These are phyloP conservation scores for Pythium sp. DNA, from an alignment of 352 stramenopile species.

Conservation along the genomic window DNA sequence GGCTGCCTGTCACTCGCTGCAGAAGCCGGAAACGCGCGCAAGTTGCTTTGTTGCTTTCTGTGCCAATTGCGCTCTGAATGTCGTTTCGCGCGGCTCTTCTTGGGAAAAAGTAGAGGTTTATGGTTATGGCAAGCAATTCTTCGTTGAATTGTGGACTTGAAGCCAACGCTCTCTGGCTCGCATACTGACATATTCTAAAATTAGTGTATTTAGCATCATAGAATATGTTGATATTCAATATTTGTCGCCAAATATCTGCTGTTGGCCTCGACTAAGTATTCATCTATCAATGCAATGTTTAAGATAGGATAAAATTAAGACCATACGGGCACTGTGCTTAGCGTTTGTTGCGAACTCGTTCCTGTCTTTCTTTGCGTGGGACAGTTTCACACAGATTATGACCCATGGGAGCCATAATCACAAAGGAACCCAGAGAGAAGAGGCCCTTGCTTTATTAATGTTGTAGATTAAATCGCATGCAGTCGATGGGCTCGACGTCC, in stretches of 20 bases:
- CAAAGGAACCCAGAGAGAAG: not conserved
- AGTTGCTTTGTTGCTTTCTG: not conserved
- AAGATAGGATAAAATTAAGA: not conserved
- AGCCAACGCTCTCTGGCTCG: not conserved
- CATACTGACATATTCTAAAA: not conserved
- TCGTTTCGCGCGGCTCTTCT: not conserved
- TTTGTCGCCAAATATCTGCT: not conserved
- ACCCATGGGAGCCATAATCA: not conserved
- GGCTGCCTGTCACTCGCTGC: not conserved
- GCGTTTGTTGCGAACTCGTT: not conserved
- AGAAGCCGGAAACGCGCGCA: not conserved
- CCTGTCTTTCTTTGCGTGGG: not conserved
- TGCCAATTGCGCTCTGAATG: not conserved
- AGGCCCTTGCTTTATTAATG: not conserved
- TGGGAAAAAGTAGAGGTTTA: not conserved
- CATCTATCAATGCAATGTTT: no score
- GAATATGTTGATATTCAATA: not conserved
- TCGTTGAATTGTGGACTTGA: not conserved
- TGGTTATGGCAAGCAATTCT: not conserved
- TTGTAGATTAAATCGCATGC: conserved; percentile 28
- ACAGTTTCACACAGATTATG: not conserved
- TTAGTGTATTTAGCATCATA: not conserved
- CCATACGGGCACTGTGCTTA: not conserved
- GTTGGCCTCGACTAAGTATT: no score
- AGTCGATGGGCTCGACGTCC: conserved; percentile 56